A percentile compares a stretch with the other conserved stretches of the same genome.
Conservation (phyloP, 78 protist genomes). For the Cavenderia fasciculata region DNA sequence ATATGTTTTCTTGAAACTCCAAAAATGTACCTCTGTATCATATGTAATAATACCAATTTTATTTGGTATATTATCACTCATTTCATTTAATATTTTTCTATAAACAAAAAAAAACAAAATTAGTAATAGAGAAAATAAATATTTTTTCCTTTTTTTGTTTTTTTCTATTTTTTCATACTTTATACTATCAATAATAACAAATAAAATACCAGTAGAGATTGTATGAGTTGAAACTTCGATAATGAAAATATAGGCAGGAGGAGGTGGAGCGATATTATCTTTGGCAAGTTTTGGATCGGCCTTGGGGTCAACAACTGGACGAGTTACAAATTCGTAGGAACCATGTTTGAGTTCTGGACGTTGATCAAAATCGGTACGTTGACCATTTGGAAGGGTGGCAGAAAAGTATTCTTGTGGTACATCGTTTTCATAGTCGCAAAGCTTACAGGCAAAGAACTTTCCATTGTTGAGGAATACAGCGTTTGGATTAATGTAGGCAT, state of each 20-base stretch:
- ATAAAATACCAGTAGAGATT: conserved; percentile 14
- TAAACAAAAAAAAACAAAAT: no score
- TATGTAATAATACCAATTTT: conserved; percentile 78
- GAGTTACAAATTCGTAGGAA: conserved; percentile 14
- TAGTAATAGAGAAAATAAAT: no score
- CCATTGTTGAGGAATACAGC: conserved; percentile 65
- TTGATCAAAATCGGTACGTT: conserved; percentile 56
- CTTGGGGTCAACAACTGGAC: not conserved
- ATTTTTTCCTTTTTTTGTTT: no score
- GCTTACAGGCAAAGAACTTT: conserved; percentile 38
- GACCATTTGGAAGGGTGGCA: conserved; percentile 64
- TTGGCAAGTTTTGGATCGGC: not conserved
- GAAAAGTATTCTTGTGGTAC: conserved; percentile 59
- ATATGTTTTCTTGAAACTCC: conserved; percentile 54
- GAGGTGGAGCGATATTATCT: no score
- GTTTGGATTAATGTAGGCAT: conserved; percentile 71
- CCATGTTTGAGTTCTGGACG: conserved; percentile 63
- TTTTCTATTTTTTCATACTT: no score
- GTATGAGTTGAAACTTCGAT: conserved; percentile 57
- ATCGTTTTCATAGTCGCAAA: conserved; percentile 78
- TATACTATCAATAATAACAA: not conserved
- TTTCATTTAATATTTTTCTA: conserved; percentile 40
- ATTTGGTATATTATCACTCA: conserved; percentile 24
- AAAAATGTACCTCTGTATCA: conserved; percentile 76
- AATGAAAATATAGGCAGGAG: conserved; percentile 61